phyloP scores from a whole-genome alignment of 2,329 filamentous ascomycete genomes.

The Diplodia intermedia region DNA sequence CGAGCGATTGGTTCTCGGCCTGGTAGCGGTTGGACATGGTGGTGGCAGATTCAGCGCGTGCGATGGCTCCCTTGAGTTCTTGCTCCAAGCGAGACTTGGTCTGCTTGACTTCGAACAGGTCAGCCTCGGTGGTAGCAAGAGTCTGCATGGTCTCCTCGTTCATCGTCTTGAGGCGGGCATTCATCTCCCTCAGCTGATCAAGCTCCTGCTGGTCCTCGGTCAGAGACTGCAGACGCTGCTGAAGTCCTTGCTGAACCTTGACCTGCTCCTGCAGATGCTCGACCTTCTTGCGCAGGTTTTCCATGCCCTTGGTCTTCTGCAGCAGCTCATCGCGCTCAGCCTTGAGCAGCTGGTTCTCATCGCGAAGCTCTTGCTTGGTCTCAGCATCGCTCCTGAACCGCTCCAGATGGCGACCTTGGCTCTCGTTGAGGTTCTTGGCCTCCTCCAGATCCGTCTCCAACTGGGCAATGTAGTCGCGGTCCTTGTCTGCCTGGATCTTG shows the following conservation, averaged over 20 bases:
- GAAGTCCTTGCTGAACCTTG: conserved; percentile 51
- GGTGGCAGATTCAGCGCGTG: conserved; percentile 56
- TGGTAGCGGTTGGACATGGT: conserved; percentile 57
- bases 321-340: conserved; percentile 58
- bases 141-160: conserved; percentile 59
- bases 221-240: conserved; percentile 54
- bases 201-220: conserved; percentile 55
- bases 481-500: conserved; percentile 52
- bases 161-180: conserved; percentile 55
- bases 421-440: conserved; percentile 53
- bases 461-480: conserved; percentile 58
- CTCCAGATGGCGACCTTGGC: conserved; percentile 55
- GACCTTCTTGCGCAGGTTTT: conserved; percentile 62
- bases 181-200: conserved; percentile 54
- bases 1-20: conserved; percentile 56
- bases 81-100: conserved; percentile 56
- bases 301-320: conserved; percentile 58
- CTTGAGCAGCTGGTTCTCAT: conserved; percentile 57
- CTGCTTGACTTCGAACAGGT: conserved; percentile 59
- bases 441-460: conserved; percentile 56
- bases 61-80: conserved; percentile 55
- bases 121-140: conserved; percentile 59
- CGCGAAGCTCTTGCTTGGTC: conserved; percentile 57
- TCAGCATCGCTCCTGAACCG: conserved; percentile 51
- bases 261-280: conserved; percentile 58